Evolutionary conservation across 495 filamentous ascomycete species (phyloP).

Genomic region (Rostrohypoxylon terebratum): DNA sequence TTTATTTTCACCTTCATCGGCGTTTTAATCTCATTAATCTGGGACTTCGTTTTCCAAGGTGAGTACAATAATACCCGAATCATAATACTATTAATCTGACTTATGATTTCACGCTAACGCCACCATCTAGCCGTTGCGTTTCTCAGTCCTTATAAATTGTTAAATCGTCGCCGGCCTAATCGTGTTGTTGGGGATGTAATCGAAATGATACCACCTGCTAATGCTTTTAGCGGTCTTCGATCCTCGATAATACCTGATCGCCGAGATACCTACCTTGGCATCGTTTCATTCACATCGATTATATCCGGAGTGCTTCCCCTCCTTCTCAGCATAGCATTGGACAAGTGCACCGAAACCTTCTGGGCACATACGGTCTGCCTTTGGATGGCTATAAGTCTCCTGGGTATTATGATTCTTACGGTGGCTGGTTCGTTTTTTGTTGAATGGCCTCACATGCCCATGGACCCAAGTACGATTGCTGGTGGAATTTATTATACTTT

Average conservation of each 20-base stretch:
- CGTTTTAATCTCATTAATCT: constrained; percentile 48
- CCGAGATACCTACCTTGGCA: constrained; percentile 44
- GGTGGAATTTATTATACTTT: constrained; percentile 50
- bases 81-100: not conserved
- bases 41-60: constrained; percentile 52
- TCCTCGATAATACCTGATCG: constrained; percentile 36
- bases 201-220: constrained; percentile 41
- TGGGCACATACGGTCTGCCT: constrained; percentile 43
- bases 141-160: constrained; percentile 44
- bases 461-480: constrained; percentile 51
- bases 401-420: constrained; percentile 48
- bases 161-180: constrained; percentile 31
- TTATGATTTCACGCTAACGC: constrained; percentile 24
- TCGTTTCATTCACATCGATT: constrained; percentile 43
- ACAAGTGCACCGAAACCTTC: constrained; percentile 43
- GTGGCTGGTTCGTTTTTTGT: constrained; percentile 47
- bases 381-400: constrained; percentile 43
- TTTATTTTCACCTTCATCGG: constrained; percentile 50
- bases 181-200: constrained; percentile 27
- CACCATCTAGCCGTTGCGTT: constrained; percentile 42
- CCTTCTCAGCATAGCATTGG: constrained; percentile 47
- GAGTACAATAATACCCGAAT: constrained; percentile 1
- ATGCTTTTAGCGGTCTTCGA: constrained; percentile 48
- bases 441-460: constrained; percentile 49
- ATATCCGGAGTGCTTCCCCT: constrained; percentile 50